Base-by-base conservation (phyloP, 495 filamentous ascomycete genomes). In the Rhypophila decipiens region DNA sequence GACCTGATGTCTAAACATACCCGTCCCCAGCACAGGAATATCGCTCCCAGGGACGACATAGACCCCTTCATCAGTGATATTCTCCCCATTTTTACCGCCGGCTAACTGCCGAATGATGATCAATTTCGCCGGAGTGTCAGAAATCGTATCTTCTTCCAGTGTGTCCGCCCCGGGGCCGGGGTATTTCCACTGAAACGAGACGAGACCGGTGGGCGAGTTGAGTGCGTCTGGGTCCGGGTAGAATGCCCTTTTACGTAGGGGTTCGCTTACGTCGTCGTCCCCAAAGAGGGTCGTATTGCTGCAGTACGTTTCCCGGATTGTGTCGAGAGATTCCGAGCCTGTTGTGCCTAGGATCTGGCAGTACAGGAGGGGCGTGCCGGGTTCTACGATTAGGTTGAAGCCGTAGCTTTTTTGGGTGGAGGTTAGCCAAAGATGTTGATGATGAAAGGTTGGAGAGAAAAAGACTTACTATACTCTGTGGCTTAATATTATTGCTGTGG, bases 331-430 rank as follows among this genome's bases (percentile, higher is more conserved):
- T 20, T 55, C 50, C 5, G 19, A 13, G n/a, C 43, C 17, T 11
- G 51, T 54, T 2, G 61, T 64, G 38, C 58, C 56, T n/a, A 61
- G 13, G 9, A 39, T 40, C 27, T 37, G 33, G 35, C 61, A 61
- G 41, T 57, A 44, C 0, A 54, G 29, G 5, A 13, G n/a, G 18
- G 23, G 0, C 13, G 29, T 29, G 15, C 35, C 21, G 5, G 43
- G 44, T 35, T 21, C 43, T n/a, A 49, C 42, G 23, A 36, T 36
- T 10, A 64, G 39, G 51, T 55, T 34, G 47, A 64, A 64, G 38
- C 27, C 43, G 39, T 57, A 55, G 50, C 60, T 61, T 19, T 31
- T 20, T 17, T 13, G 19, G 13, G 33, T 19, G 4, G 19, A n/a
- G 27, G 23, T 2, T 33, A 13, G 39, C 18, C 2, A 18, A 24